These are phyloP conservation scores for Collybiopsis confluens DNA, from an alignment of 768 basidiomycete genomes.

Conservation along the genomic window DNA sequence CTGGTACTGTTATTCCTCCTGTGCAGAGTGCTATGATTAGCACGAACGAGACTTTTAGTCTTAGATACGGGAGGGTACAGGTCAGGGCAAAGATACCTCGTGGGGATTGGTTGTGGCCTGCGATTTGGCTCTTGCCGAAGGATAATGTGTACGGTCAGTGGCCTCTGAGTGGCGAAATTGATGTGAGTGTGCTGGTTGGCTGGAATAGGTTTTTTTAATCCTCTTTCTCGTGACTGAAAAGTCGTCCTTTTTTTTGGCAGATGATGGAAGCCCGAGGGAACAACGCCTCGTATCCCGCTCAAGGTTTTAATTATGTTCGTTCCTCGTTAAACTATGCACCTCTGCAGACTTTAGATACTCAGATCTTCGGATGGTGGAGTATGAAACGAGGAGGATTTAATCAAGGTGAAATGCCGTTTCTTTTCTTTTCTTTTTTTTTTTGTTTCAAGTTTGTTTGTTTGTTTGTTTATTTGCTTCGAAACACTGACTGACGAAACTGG, in stretches of 20 bases:
- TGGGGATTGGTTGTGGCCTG: conserved; percentile 51
- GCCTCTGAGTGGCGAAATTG: conserved; percentile 56
- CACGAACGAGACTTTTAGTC: conserved; percentile 55
- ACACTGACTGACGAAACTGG: too few species aligned
- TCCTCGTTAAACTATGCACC: conserved; percentile 70
- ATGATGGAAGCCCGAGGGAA: conserved; percentile 65
- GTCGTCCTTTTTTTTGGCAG: conserved; percentile 35
- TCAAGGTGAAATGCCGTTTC: not conserved
- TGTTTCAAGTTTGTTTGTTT: too few species aligned
- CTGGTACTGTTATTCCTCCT: conserved; percentile 62
- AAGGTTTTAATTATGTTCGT: conserved; percentile 56
- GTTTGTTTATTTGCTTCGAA: too few species aligned
- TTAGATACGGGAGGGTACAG: conserved; percentile 23
- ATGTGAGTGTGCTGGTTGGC: conserved; percentile 34
- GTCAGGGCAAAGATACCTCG: conserved; percentile 58
- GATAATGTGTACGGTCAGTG: conserved; percentile 59
- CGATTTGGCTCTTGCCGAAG: conserved; percentile 69
- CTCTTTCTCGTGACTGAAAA: conserved; percentile 18
- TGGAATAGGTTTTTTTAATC: too few species aligned
- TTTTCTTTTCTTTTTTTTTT: too few species aligned
- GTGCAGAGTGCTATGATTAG: conserved; percentile 72
- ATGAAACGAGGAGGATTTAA: conserved; percentile 46
- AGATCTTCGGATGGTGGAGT: conserved; percentile 64
- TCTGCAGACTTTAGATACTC: conserved; percentile 33
- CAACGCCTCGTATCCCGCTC: conserved; percentile 42